Conservation (phyloP, 345 rosid genomes). For the Combretum micranthum region DNA sequence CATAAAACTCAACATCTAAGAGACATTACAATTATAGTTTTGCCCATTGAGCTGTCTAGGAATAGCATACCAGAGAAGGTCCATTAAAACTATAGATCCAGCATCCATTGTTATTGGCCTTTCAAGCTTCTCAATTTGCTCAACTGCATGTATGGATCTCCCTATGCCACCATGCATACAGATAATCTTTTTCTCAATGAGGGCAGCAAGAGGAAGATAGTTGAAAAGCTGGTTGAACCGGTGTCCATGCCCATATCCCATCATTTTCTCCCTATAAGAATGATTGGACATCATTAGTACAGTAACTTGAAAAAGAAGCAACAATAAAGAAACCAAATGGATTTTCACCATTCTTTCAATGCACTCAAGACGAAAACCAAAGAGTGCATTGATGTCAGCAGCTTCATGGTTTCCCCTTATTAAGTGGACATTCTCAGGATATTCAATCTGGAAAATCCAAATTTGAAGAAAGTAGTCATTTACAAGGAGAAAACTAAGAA, state of each 20-base stretch:
- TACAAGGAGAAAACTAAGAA: not conserved
- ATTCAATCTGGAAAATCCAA: slow-evolving; percentile 59
- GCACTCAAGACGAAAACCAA: slow-evolving; percentile 97
- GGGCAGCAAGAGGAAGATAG: slow-evolving; percentile 88
- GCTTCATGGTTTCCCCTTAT: slow-evolving; percentile 99
- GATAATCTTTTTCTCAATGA: slow-evolving; percentile 89
- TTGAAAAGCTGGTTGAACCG: slow-evolving; percentile 93
- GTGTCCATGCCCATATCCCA: slow-evolving; percentile 98
- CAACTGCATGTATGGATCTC: slow-evolving; percentile 83
- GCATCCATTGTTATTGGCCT: slow-evolving; percentile 97
- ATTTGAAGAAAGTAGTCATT: not conserved
- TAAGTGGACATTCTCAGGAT: slow-evolving; percentile 90
- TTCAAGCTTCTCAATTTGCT: slow-evolving; percentile 88
- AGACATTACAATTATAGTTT: not conserved
- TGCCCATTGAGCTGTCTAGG: too few species aligned
- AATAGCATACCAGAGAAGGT: slow-evolving; percentile 63
- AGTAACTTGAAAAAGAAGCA: not conserved
- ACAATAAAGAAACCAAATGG: not conserved
- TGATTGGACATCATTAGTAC: not conserved
- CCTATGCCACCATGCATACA: slow-evolving; percentile 99
- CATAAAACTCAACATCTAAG: slow-evolving; percentile 2
- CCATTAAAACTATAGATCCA: slow-evolving; percentile 87
- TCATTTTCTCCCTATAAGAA: slow-evolving; percentile 73
- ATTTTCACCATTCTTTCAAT: slow-evolving; percentile 86
- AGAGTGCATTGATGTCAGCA: slow-evolving; percentile 95